Evolutionary conservation across 169 alveolate species (phyloP), one percentile per base, ranked within the genome.

Genomic region (Cytauxzoon felis): DNA sequence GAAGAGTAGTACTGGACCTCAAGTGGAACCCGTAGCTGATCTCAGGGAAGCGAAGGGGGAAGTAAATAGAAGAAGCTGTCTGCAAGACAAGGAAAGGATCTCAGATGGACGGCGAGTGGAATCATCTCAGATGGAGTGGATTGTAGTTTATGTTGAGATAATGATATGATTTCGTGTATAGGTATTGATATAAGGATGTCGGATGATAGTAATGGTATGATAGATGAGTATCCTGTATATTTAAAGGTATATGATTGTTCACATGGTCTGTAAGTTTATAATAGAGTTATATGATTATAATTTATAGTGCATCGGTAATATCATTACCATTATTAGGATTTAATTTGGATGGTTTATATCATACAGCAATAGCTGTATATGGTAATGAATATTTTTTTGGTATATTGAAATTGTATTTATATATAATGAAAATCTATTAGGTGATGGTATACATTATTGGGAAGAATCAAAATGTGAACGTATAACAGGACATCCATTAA

Each of bases 341-440:
- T 59, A 58, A 40, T 16, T 11, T 66, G 47, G 78, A 66, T 8
- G 78, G 69, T 5, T 16, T 66, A 3, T 66, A 68, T 66, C 78
- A 66, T 61, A 66, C 78, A 45, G 47, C 64, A 38, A 54, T 66
- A 5, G 78, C 69, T 26, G 23, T 66, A 0, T 56, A n/a, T 30
- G 78, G 78, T 47, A 66, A 66, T 40, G 78, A 66, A 30, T 66
- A 66, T 13, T 41, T 66, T 24, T 66, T 66, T 26, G 78, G 78
- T 66, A 56, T 26, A 68, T 21, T 23, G 26, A 27, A 21, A 5
- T 18, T 0, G 26, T 53, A 8, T 26, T n/a, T 16, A 16, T 16
- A 16, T 23, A 3, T 6, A 1, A 41, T 41, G 47, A 11, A 3
- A 18, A 18, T 9, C 4, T 51, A 11, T 38, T n/a, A 66, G 78